phyloP scores from a whole-genome alignment of 106 monocot species.

The Dendrobium huoshanense region DNA sequence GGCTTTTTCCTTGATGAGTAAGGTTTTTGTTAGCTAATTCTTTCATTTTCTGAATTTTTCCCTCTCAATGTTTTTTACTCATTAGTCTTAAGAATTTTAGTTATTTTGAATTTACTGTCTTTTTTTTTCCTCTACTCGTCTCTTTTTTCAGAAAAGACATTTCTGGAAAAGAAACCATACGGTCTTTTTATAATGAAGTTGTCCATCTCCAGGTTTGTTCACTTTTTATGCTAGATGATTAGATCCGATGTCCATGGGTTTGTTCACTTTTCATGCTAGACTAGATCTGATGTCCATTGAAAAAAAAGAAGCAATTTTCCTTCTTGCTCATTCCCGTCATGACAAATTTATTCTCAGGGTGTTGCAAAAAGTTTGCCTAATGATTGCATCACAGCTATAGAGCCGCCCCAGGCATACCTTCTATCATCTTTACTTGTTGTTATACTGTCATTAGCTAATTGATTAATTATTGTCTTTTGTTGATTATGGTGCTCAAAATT shows the following conservation, averaged over 20 bases:
- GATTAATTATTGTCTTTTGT: background rate
- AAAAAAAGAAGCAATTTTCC: background rate
- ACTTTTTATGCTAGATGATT: background rate
- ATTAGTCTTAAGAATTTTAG: background rate
- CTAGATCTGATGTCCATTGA: background rate
- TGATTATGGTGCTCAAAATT: background rate
- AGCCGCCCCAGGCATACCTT: conserved; percentile 52
- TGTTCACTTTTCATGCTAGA: background rate
- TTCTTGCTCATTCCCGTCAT: background rate
- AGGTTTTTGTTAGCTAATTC: conserved; percentile 1
- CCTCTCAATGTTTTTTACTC: background rate
- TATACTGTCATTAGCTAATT: background rate
- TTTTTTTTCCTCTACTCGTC: background rate
- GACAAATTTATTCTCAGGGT: conserved; percentile 33
- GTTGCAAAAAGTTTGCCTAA: conserved; percentile 42
- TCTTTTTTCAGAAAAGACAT: conserved; percentile 66
- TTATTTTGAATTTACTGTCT: background rate
- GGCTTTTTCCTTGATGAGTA: conserved; percentile 89
- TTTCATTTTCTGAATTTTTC: conserved; percentile 2
- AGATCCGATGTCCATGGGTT: conserved; percentile 26
- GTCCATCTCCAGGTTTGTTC: conserved; percentile 62
- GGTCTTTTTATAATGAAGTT: conserved; percentile 65
- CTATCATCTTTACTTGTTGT: conserved; percentile 4
- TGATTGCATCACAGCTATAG: conserved; percentile 42
- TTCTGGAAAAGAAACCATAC: conserved; percentile 50